A percentile compares a stretch with the other conserved stretches of the same genome.
These are phyloP conservation scores for Apium graveolens DNA, from an alignment of 129 eudicot genomes.

Conservation along the genomic window DNA sequence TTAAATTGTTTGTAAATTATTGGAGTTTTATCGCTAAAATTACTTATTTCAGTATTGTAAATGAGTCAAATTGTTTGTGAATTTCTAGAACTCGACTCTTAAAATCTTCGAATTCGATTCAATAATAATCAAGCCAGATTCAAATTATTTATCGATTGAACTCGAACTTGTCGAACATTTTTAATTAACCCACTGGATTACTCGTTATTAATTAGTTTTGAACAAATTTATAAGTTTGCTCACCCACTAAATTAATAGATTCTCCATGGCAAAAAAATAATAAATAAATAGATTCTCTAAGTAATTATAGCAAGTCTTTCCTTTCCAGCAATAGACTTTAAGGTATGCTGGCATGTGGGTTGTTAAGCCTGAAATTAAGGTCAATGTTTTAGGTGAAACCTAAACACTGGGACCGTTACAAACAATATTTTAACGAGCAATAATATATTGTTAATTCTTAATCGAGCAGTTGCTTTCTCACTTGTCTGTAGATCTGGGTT, in stretches of 20 bases:
- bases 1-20: too few species aligned
- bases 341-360: neutral
- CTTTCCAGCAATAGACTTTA: neutral
- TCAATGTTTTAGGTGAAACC: constrained; percentile 4
- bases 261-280: too few species aligned
- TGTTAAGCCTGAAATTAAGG: neutral
- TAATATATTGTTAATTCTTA: neutral
- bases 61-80: too few species aligned
- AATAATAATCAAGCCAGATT: too few species aligned
- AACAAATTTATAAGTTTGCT: neutral
- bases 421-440: neutral
- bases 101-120: too few species aligned
- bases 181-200: too few species aligned
- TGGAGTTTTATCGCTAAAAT: too few species aligned
- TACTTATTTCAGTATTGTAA: too few species aligned
- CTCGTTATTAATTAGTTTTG: neutral
- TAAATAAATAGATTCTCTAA: neutral
- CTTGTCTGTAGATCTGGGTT: neutral
- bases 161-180: too few species aligned
- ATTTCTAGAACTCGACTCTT: too few species aligned
- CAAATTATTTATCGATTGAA: too few species aligned
- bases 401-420: neutral
- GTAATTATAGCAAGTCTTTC: neutral
- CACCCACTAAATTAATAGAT: neutral
- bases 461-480: neutral